These are phyloP conservation scores for Penicillium sp. DNA, from an alignment of 2,329 filamentous ascomycete species.

Conservation along the genomic window DNA sequence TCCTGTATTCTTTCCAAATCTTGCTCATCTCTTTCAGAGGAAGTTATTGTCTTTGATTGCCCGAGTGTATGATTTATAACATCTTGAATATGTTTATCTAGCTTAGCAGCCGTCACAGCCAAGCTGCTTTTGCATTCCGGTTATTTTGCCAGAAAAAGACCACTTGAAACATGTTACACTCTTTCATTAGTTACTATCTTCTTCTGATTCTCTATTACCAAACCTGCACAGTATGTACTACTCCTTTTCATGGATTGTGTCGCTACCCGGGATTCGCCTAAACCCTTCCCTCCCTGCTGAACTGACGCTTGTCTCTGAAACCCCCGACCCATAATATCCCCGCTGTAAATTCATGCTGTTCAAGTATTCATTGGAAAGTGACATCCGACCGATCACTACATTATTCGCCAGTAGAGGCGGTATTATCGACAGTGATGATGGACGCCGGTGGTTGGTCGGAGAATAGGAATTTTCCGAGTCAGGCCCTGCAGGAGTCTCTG, in stretches of 20 bases:
- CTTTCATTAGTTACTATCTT: too few species aligned
- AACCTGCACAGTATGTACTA: neutral
- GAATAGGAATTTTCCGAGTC: slow-evolving; percentile 1
- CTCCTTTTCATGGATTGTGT: slow-evolving; percentile 12
- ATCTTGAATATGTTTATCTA: too few species aligned
- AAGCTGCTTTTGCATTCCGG: too few species aligned
- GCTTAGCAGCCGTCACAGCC: too few species aligned
- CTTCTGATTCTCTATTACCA: neutral
- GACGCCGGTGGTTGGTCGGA: slow-evolving; percentile 1
- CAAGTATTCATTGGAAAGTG: slow-evolving; percentile 5
- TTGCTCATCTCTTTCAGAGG: too few species aligned
- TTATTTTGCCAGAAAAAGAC: too few species aligned
- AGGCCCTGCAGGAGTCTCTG: neutral
- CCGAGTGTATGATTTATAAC: too few species aligned
- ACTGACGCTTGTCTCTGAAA: slow-evolving; percentile 6
- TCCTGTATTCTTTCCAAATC: too few species aligned
- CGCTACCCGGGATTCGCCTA: neutral
- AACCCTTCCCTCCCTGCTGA: slow-evolving; percentile 1
- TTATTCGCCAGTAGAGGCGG: slow-evolving; percentile 9
- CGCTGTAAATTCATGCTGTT: neutral
- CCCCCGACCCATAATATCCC: slow-evolving; percentile 6
- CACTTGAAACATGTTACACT: too few species aligned
- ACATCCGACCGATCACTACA: slow-evolving; percentile 4
- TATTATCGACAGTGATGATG: slow-evolving; percentile 3
- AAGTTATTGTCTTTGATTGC: too few species aligned